Base-by-base conservation (phyloP, 345 rosid genomes). In the Eucalyptus urophylla region DNA sequence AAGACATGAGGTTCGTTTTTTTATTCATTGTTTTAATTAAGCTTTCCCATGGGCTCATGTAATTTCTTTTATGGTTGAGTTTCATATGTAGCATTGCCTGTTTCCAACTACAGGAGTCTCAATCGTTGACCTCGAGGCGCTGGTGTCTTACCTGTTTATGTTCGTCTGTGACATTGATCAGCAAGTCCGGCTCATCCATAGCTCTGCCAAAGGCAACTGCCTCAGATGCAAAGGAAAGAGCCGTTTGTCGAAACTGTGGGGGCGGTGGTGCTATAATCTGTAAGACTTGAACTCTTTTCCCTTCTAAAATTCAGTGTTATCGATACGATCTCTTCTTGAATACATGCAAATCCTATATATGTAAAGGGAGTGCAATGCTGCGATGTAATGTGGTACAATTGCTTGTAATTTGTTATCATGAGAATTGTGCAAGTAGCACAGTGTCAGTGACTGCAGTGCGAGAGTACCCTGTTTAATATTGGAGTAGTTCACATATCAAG, bases 181-280 rank as follows among this genome's bases (percentile, higher is more conserved):
- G 86, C 88, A 92, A 87, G 90, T 89, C 94, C 13, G 89, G 89
- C 86, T 90, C 91, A 31, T 94, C 94, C 50, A 90, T 90, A 90
- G 92, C 94, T 86, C 91, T 90, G 56, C 92, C 93, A 86, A 90
- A 86, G 88, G 95, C 95, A 86, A 88, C 87, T 17, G 94, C 95
- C 53, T 80, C 88, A 83, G 96, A 94, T 45, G 96, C 93, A 90
- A 96, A 93, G 90, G 95, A 95, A 93, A 95, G 93, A 90, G 89
- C 94, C 44, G 94, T 90, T 54, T 97, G 99, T 88, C 95, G 98
- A 53, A 97, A 97, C 91, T 97, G 99, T 89, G 88, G 85, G 37
- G 99, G 99, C 86, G 93, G 93, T 89, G 99, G 99, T 81, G 97
- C 98, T 91, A 92, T 97, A 80, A 92, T 97, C 50, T 97, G 99